Evolutionary conservation across 2,329 filamentous ascomycete genomes (phyloP).

Genomic region (Sordariomycetes sp.): DNA sequence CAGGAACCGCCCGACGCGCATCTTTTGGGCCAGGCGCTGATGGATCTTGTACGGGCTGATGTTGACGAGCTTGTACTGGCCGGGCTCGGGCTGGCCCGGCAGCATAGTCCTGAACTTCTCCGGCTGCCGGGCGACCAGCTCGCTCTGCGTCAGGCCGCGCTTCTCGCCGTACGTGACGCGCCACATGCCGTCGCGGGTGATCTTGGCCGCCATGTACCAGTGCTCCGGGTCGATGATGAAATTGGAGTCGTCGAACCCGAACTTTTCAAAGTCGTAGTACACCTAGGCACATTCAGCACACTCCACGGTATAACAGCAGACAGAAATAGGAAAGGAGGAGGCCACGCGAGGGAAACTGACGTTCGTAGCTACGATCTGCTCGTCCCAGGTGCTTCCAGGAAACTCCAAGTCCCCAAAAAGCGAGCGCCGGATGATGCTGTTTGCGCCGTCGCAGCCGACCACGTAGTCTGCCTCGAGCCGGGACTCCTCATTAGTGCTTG

Average conservation of each 20-base stretch:
- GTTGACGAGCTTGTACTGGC: constrained; percentile 44
- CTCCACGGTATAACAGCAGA: too few species aligned
- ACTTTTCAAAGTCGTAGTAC: constrained; percentile 49
- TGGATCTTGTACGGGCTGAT: constrained; percentile 52
- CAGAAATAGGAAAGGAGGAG: too few species aligned
- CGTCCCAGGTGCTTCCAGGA: constrained; percentile 48
- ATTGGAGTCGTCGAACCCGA: constrained; percentile 42
- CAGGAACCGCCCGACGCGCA: constrained; percentile 45
- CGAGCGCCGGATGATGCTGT: constrained; percentile 32
- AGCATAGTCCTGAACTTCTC: constrained; percentile 46
- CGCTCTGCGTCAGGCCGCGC: constrained; percentile 29
- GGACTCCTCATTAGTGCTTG: constrained; percentile 20
- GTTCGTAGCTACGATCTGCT: constrained; percentile 53
- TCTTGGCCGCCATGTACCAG: constrained; percentile 50
- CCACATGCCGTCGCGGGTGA: constrained; percentile 49
- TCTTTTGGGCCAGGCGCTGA: constrained; percentile 45
- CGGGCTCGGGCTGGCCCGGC: constrained; percentile 46
- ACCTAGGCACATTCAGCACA: too few species aligned
- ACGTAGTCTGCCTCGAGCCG: constrained; percentile 39
- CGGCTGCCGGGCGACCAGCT: constrained; percentile 15
- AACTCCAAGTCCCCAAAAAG: constrained; percentile 43
- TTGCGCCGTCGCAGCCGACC: constrained; percentile 45
- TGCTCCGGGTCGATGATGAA: constrained; percentile 52
- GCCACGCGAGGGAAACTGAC: constrained; percentile 21
- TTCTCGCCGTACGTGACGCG: constrained; percentile 53